A percentile compares a stretch with the other conserved stretches of the same genome.
phyloP scores from a whole-genome alignment of 164 flowering plant species.

The Annona squamosa region DNA sequence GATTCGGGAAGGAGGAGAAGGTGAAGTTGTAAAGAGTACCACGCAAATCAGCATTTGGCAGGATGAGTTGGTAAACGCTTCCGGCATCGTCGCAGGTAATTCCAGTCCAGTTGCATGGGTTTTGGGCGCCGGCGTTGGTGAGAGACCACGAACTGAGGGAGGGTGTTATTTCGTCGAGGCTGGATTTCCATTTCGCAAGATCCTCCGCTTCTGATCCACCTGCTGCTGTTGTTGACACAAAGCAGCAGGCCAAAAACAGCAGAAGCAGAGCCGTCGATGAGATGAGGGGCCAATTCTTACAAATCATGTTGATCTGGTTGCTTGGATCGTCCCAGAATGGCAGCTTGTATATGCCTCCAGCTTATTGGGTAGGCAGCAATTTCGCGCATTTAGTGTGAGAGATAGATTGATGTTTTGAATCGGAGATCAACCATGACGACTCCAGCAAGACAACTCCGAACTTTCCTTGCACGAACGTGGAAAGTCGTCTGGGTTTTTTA shows the following conservation, averaged over 20 bases:
- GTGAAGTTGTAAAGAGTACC: conserved; percentile 15
- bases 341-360: neutral
- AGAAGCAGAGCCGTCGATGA: neutral
- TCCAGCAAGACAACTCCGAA: neutral
- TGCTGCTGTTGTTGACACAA: neutral
- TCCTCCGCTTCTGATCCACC: neutral
- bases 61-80: conserved; percentile 9
- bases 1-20: conserved; percentile 22
- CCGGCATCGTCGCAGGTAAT: conserved; percentile 10
- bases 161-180: neutral
- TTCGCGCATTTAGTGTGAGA: neutral
- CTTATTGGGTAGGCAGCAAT: neutral
- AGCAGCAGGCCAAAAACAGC: neutral
- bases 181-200: conserved; percentile 1
- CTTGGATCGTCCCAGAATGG: neutral
- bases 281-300: neutral
- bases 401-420: neutral
- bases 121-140: neutral
- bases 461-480: too few relatives aligned
- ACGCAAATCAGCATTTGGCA: conserved; percentile 3
- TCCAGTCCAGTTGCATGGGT: conserved; percentile 17
- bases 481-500: too few relatives aligned
- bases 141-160: conserved; percentile 1
- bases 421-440: neutral
- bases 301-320: neutral